These are phyloP conservation scores for Pythium volutum DNA, from an alignment of 352 stramenopile genomes.

Conservation along the genomic window DNA sequence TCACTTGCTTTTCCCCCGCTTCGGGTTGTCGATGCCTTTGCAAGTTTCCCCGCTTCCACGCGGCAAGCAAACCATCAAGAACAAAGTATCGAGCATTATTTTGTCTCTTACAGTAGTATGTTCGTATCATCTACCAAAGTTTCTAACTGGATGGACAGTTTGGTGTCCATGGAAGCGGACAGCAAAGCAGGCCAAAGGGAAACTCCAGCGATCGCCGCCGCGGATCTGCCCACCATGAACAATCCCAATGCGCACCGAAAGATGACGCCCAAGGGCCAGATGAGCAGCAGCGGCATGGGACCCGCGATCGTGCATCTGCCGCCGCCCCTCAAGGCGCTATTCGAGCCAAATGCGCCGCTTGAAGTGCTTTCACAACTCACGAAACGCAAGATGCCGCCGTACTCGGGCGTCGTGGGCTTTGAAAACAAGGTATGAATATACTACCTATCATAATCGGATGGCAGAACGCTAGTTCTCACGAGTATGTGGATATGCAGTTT, in stretches of 20 bases:
- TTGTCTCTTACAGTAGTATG: slow-evolving; percentile 8
- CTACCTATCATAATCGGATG: too few relatives aligned
- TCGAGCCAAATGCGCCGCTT: slow-evolving; percentile 76
- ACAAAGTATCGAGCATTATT: slow-evolving; percentile 5
- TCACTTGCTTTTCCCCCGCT: not conserved
- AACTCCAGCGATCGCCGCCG: not conserved
- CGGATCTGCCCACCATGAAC: not conserved
- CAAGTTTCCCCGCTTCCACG: not conserved
- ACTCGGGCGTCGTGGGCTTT: slow-evolving; percentile 53
- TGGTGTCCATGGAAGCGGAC: not conserved
- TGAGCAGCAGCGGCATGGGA: slow-evolving; percentile 85
- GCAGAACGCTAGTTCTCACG: not conserved
- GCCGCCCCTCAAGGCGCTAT: slow-evolving; percentile 74
- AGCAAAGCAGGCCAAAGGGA: not conserved
- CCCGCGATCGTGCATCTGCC: slow-evolving; percentile 80
- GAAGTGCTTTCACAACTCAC: slow-evolving; percentile 66
- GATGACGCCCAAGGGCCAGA: slow-evolving; percentile 88
- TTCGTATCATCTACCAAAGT: not conserved
- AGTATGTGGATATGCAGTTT: slow-evolving; percentile 35
- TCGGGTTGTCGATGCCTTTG: slow-evolving; percentile 3
- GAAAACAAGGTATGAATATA: slow-evolving; percentile 33
- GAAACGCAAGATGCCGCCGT: slow-evolving; percentile 87
- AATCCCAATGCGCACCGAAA: slow-evolving; percentile 77
- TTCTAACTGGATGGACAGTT: not conserved
- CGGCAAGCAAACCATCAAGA: slow-evolving; percentile 8